Conservation (phyloP, 2,329 filamentous ascomycete species). For the Domatiomyces catenatus region DNA sequence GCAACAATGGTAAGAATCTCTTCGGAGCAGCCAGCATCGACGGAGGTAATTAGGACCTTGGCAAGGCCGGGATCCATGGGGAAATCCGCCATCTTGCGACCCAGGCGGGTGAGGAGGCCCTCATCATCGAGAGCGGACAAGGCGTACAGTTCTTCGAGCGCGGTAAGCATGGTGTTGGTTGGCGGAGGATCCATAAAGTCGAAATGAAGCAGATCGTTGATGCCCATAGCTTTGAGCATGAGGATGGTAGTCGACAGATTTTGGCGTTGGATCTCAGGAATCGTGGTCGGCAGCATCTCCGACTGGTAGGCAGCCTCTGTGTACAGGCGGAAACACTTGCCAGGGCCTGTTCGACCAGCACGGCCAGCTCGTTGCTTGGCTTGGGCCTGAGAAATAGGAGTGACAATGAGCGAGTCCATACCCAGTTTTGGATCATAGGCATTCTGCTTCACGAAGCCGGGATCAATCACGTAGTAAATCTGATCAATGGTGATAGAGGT, state of each 20-base stretch:
- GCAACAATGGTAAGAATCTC: conserved; percentile 89
- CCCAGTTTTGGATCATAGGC: conserved; percentile 93
- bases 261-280: conserved; percentile 90
- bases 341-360: conserved; percentile 84
- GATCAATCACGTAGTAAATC: conserved; percentile 94
- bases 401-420: conserved; percentile 93
- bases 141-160: conserved; percentile 86
- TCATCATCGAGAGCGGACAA: conserved; percentile 87
- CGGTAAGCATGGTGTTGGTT: conserved; percentile 93
- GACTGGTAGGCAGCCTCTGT: conserved; percentile 91
- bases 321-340: conserved; percentile 90
- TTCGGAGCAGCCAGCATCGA: conserved; percentile 78
- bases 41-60: conserved; percentile 76
- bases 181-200: conserved; percentile 99
- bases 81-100: conserved; percentile 96
- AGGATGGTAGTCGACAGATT: conserved; percentile 87
- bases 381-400: conserved; percentile 90
- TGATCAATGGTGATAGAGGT: conserved; percentile 96
- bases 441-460: conserved; percentile 95
- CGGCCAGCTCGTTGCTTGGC: conserved; percentile 87
- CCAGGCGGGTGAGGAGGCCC: conserved; percentile 77
- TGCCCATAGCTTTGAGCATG: conserved; percentile 98
- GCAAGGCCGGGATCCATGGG: conserved; percentile 90
- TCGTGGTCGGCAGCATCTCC: conserved; percentile 91
- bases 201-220: conserved; percentile 92